Evolutionary conservation across 192 early-diverging fungal genomes (phyloP).

Genomic region (Coemansia sp.): DNA sequence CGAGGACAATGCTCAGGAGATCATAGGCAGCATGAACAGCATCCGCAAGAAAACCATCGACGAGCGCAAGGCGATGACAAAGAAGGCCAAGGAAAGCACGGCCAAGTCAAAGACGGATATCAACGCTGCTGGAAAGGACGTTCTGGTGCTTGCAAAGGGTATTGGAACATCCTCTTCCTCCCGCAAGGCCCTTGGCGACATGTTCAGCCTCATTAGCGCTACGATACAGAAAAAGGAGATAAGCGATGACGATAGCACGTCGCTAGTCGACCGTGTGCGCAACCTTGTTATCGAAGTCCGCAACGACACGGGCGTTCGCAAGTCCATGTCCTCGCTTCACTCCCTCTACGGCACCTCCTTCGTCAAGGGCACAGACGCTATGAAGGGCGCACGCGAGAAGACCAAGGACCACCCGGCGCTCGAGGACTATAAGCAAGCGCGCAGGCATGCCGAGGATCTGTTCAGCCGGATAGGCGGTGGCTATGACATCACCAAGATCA

Average conservation of each 20-base stretch:
- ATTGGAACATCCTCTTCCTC: slow-evolving; percentile 36
- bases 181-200: slow-evolving; percentile 35
- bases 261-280: slow-evolving; percentile 40
- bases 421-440: slow-evolving; percentile 27
- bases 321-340: slow-evolving; percentile 31
- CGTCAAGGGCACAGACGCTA: slow-evolving; percentile 3
- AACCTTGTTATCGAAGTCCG: slow-evolving; percentile 37
- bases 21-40: slow-evolving; percentile 28
- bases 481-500: slow-evolving; percentile 29
- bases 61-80: slow-evolving; percentile 39
- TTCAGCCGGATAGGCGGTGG: slow-evolving; percentile 41
- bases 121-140: slow-evolving; percentile 33
- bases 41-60: slow-evolving; percentile 33
- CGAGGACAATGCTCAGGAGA: slow-evolving; percentile 31
- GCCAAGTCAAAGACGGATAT: slow-evolving; percentile 15
- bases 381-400: slow-evolving; percentile 17
- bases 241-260: slow-evolving; percentile 1
- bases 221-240: slow-evolving; percentile 27
- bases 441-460: slow-evolving; percentile 23
- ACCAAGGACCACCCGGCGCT: slow-evolving; percentile 31
- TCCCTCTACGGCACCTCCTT: slow-evolving; percentile 29
- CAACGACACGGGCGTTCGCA: slow-evolving; percentile 22
- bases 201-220: slow-evolving; percentile 25
- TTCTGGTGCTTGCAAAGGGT: slow-evolving; percentile 34
- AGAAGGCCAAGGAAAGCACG: slow-evolving; percentile 30